Evolutionary conservation across 1,284 basidiomycete genomes (phyloP).

Genomic region (Apiotrichum mycotoxinovorans): DNA sequence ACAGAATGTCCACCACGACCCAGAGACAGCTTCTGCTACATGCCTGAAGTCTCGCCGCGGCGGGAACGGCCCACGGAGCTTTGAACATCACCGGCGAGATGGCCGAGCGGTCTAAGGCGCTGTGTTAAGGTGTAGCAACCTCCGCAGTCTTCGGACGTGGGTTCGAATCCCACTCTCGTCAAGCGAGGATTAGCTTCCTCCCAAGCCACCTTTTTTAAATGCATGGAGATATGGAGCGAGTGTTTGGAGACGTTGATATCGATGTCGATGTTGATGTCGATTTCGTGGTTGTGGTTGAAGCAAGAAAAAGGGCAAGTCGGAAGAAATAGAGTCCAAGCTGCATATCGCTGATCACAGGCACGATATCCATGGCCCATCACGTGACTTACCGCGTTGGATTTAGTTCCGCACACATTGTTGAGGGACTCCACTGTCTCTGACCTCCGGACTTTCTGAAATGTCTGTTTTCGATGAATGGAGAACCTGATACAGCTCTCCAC

Average conservation of each 20-base stretch:
- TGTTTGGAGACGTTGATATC: not conserved
- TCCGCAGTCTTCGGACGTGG: constrained; percentile 43
- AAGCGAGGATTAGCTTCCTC: constrained; percentile 5
- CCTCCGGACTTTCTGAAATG: no score
- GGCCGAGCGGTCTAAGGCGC: constrained; percentile 26
- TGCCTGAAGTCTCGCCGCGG: no score
- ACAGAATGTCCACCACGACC: no score
- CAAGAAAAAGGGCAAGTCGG: no score
- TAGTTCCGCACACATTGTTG: no score
- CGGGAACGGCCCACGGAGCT: no score
- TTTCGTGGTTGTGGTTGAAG: not conserved
- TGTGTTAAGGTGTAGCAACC: constrained; percentile 16
- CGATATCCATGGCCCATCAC: no score
- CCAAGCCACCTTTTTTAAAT: not conserved
- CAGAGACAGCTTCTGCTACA: no score
- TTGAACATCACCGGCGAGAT: constrained; percentile 14
- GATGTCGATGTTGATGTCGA: no score
- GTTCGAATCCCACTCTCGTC: constrained; percentile 44
- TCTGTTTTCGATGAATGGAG: not conserved
- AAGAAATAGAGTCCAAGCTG: not conserved
- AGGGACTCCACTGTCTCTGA: no score
- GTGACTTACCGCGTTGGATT: no score
- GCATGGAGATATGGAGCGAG: not conserved
- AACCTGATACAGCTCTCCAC: not conserved
- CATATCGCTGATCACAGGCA: no score